Evolutionary conservation across 108 stramenopile genomes (phyloP), one percentile per base, ranked within the genome.

Genomic region (Ochromonas danica): DNA sequence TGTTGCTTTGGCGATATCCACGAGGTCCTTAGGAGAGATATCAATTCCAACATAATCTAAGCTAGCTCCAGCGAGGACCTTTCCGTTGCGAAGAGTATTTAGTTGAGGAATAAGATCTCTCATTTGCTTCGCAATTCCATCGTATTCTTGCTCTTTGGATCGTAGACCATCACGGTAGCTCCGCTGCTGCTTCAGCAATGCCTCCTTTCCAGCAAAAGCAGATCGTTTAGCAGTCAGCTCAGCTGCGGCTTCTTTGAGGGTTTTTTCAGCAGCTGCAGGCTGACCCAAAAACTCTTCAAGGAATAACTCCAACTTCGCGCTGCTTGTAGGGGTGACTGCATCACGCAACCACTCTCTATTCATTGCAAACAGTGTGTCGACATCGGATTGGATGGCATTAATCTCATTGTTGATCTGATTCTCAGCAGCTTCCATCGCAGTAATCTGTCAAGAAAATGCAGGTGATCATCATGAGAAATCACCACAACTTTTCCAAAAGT

Each of bases 41-140:
- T 10, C 51, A 22, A 17, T 17, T 22, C 17, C 17, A 57, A 57
- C 51, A 10, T 10, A 22, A 17, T 57, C 51, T 22, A 57, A 22
- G 10, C 22, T 22, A 22, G 51, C 10, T 10, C 51, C 51, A 57
- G 22, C 22, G 17, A 57, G 51, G 22, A 57, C 51, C 17, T 22
- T 10, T 17, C 22, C 22, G 51, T 22, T 10, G 22, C 51, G 51
- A 10, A 57, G 51, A 17, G 10, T 22, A 22, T 57, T 57, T 10
- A 57, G 51, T 57, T 22, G 51, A 17, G 10, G 51, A 57, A 57
- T 57, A 10, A 57, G 22, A n/a, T n/a, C n/a, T n/a, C 84, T 90
- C 62, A 87, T 85, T 27, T 81, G 87, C 78, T 92, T 90, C 79
- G 89, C 92, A 39, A n/a, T n/a, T 89, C 89, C 28, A 86, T 61